Percentiles rank a stretch among this genome's conserved stretches.
These are phyloP conservation scores for Aspergillus panamensis DNA, from an alignment of 495 filamentous ascomycete genomes.

Conservation along the genomic window DNA sequence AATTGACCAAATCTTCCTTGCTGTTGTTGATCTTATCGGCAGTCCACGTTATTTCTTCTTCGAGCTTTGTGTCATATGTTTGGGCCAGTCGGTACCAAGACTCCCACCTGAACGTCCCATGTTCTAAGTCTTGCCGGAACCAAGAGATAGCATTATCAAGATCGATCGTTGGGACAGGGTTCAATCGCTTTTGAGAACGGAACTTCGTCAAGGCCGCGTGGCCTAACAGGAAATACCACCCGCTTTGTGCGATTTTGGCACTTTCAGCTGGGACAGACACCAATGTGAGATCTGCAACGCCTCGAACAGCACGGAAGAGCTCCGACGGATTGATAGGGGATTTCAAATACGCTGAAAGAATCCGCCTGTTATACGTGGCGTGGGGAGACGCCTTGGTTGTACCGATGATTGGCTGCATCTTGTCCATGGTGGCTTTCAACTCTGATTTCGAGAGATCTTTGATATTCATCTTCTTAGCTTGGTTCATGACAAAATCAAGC, in stretches of 20 bases:
- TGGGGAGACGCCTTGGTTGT: slow-evolving; percentile 63
- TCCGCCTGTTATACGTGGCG: slow-evolving; percentile 68
- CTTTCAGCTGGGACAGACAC: slow-evolving; percentile 48
- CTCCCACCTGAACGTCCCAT: slow-evolving; percentile 84
- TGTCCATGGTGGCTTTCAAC: slow-evolving; percentile 81
- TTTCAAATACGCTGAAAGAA: slow-evolving; percentile 72
- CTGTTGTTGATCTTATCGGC: slow-evolving; percentile 93
- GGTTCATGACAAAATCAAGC: slow-evolving; percentile 73
- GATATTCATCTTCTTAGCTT: slow-evolving; percentile 80
- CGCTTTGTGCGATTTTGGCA: slow-evolving; percentile 66
- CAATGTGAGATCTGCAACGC: slow-evolving; percentile 61
- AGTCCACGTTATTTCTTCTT: slow-evolving; percentile 91
- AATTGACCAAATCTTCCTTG: slow-evolving; percentile 63
- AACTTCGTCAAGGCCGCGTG: slow-evolving; percentile 86
- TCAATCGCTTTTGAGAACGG: slow-evolving; percentile 75
- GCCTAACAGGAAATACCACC: slow-evolving; percentile 90
- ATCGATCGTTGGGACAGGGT: slow-evolving; percentile 75
- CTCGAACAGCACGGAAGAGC: slow-evolving; percentile 72
- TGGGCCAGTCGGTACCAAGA: slow-evolving; percentile 94
- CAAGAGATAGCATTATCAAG: slow-evolving; percentile 78
- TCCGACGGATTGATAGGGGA: slow-evolving; percentile 78
- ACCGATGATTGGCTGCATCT: slow-evolving; percentile 73
- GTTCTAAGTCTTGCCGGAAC: slow-evolving; percentile 81
- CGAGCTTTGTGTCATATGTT: slow-evolving; percentile 83
- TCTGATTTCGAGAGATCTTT: slow-evolving; percentile 90